Evolutionary conservation across 2,329 filamentous ascomycete species (phyloP).

Genomic region (Pezicula neosporulosa): DNA sequence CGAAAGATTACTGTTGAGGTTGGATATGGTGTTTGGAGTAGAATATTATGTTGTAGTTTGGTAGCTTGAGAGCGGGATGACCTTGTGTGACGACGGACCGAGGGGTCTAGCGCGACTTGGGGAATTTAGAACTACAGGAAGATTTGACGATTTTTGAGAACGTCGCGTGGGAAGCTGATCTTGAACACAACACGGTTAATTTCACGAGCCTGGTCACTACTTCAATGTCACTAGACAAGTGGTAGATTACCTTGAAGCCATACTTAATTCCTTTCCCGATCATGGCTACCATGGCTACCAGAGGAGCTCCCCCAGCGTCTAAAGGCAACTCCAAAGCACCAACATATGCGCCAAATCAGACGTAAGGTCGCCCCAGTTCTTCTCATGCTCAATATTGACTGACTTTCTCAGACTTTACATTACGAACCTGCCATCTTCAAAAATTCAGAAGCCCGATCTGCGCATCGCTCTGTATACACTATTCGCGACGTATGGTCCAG

Average conservation of each 20-base stretch:
- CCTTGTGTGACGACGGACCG: constrained; percentile 4
- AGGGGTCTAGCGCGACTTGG: not conserved
- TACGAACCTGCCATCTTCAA: constrained; percentile 79
- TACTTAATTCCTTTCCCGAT: not conserved
- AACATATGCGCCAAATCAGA: constrained; percentile 67
- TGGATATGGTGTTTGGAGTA: not conserved
- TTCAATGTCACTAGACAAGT: constrained; percentile 4
- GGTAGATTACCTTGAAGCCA: not conserved
- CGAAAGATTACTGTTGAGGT: constrained; percentile 16
- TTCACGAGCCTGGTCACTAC: not conserved
- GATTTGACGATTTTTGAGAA: not conserved
- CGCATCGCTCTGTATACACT: constrained; percentile 86
- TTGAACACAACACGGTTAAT: not conserved
- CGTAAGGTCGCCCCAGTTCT: constrained; percentile 45
- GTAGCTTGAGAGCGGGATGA: constrained; percentile 2
- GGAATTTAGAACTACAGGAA: not conserved
- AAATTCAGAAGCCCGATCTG: constrained; percentile 85
- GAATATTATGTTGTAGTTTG: constrained; percentile 1
- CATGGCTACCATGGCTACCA: constrained; percentile 9
- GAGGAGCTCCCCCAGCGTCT: constrained; percentile 33
- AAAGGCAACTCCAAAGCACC: constrained; percentile 41
- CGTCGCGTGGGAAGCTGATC: not conserved
- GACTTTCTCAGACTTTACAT: constrained; percentile 69
- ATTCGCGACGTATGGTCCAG: constrained; percentile 89
- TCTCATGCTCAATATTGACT: constrained; percentile 7